A percentile compares a stretch with the other conserved stretches of the same genome.
Evolutionary conservation across 805 yeast species (phyloP).

Genomic region (Cyberlindnera euphorbiae): DNA sequence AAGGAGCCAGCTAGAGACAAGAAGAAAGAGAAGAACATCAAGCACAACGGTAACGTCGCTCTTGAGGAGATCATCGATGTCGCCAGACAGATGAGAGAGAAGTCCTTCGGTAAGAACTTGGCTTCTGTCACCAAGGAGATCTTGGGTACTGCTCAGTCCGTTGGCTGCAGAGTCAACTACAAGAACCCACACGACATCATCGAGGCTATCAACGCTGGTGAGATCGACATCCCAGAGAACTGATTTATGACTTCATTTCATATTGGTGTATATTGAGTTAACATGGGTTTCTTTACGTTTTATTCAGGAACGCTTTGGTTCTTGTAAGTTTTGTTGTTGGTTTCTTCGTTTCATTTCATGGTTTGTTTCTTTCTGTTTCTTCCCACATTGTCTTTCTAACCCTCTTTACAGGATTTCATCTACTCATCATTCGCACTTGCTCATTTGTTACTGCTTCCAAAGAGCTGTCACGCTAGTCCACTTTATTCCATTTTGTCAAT

Average conservation of each 20-base stretch:
- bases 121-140: constrained; percentile 98
- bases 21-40: constrained; percentile 99
- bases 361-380: no score
- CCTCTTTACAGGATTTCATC: constrained; percentile 3
- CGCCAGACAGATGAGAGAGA: constrained; percentile 96
- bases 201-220: constrained; percentile 98
- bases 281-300: constrained; percentile 16
- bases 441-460: no score
- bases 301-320: constrained; percentile 4
- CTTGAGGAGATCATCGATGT: constrained; percentile 94
- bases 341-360: no score
- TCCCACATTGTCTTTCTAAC: constrained; percentile 6
- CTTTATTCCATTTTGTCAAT: no score
- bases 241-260: constrained; percentile 30
- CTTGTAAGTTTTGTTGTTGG: constrained; percentile 11
- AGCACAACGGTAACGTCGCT: constrained; percentile 98
- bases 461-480: no score
- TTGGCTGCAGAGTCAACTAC: constrained; percentile 99
- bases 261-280: constrained; percentile 22
- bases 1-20: constrained; percentile 99
- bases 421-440: not conserved
- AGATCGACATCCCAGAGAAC: constrained; percentile 86
- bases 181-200: constrained; percentile 99
- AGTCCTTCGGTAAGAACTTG: constrained; percentile 96
- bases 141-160: constrained; percentile 99